Evolutionary conservation across 768 basidiomycete genomes (phyloP).

Genomic region (Lactifluus pinguis): DNA sequence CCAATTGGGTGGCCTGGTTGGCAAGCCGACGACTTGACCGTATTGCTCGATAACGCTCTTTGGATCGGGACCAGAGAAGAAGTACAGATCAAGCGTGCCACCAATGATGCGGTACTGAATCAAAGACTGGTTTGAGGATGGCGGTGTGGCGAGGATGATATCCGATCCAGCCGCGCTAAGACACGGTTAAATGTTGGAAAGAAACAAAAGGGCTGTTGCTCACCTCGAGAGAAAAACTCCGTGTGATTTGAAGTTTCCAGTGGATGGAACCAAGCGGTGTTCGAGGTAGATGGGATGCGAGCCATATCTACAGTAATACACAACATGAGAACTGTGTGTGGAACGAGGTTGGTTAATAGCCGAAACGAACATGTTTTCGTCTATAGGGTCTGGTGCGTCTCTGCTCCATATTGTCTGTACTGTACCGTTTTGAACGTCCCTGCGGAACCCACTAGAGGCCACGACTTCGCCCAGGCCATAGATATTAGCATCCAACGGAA

Average conservation of each 20-base stretch:
- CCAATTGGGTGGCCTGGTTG: constrained; percentile 67
- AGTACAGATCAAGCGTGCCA: constrained; percentile 72
- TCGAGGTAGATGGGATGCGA: constrained; percentile 65
- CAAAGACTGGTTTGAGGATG: constrained; percentile 43
- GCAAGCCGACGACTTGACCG: constrained; percentile 53
- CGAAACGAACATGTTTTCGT: constrained; percentile 50
- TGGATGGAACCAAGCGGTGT: constrained; percentile 50
- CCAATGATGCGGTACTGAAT: constrained; percentile 69
- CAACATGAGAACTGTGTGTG: background rate
- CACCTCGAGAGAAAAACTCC: constrained; percentile 71
- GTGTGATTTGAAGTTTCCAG: constrained; percentile 50
- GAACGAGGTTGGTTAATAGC: background rate
- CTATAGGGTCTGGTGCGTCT: constrained; percentile 52
- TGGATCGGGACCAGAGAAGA: constrained; percentile 47
- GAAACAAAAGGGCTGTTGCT: constrained; percentile 7
- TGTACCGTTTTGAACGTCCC: constrained; percentile 48
- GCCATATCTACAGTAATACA: constrained; percentile 44
- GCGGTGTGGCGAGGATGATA: constrained; percentile 55
- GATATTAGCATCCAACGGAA: constrained; percentile 60
- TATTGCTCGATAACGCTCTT: constrained; percentile 63
- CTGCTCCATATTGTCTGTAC: constrained; percentile 63
- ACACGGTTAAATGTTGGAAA: background rate
- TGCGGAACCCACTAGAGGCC: constrained; percentile 57
- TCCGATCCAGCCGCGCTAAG: constrained; percentile 60
- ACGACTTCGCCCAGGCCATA: constrained; percentile 74